Evolutionary conservation across 176 grass and related monocot species (phyloP).

Genomic region (Eragrostis nindensis): DNA sequence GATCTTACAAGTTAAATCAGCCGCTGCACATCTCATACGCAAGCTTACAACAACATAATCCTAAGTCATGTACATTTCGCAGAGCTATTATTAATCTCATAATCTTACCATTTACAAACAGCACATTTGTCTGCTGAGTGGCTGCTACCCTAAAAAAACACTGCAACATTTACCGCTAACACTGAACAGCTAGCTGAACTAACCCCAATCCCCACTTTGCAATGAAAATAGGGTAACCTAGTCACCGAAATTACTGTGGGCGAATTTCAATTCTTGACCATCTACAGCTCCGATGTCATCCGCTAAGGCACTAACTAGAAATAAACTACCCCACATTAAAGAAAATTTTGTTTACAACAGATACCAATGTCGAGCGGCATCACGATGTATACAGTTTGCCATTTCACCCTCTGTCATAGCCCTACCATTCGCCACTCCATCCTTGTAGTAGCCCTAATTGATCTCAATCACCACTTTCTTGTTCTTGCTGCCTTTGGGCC

Average conservation of each 20-base stretch:
- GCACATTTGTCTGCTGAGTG: not conserved
- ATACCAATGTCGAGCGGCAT: not conserved
- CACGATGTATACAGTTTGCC: not conserved
- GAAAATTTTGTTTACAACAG: conserved; percentile 9
- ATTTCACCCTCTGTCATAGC: not conserved
- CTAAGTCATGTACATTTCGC: conserved; percentile 10
- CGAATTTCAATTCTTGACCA: not conserved
- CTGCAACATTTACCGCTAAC: conserved; percentile 6
- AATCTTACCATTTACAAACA: conserved; percentile 28
- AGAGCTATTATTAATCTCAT: not conserved
- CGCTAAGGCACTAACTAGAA: not conserved
- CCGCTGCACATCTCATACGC: not conserved
- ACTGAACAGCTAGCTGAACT: not conserved
- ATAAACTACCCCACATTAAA: not conserved
- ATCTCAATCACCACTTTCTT: conserved; percentile 40
- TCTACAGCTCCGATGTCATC: not conserved
- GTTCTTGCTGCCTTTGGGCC: conserved; percentile 37
- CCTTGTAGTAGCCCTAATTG: conserved; percentile 16
- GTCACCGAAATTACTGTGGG: not conserved
- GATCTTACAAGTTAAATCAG: not conserved
- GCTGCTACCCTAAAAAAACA: conserved; percentile 14
- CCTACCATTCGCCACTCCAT: not conserved
- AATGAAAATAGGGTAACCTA: not conserved
- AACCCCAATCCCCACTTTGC: not conserved
- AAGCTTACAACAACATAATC: not conserved